These are phyloP conservation scores for Pyrus communis DNA, from an alignment of 306 rosid species.

Conservation along the genomic window DNA sequence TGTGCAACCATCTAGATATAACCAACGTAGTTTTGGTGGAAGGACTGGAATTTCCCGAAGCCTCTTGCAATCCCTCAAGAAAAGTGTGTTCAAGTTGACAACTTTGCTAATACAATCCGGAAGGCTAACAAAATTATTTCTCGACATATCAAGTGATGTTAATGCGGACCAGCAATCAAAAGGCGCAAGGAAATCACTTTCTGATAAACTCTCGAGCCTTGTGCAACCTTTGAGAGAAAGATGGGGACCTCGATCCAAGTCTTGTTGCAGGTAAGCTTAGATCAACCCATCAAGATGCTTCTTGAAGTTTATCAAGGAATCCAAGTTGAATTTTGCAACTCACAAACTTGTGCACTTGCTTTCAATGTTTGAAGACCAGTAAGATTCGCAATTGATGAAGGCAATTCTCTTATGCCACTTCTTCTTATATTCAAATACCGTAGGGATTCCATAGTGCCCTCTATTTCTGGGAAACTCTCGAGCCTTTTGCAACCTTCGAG, in stretches of 20 bases:
- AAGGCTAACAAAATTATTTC: no score
- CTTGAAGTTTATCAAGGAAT: not conserved
- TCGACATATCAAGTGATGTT: not conserved
- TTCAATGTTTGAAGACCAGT: no score
- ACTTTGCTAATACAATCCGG: not conserved
- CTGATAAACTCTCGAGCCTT: not conserved
- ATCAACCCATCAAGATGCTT: accelerated
- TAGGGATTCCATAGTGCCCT: no score
- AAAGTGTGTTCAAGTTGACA: not conserved
- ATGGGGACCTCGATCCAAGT: not conserved
- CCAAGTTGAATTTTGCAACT: no score
- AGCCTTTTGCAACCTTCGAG: no score
- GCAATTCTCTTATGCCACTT: not conserved
- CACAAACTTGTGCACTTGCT: no score
- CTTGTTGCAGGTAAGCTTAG: not conserved
- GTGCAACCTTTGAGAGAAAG: no score
- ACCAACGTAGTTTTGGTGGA: not conserved
- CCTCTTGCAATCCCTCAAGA: not conserved
- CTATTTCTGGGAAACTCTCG: not conserved
- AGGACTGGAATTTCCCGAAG: not conserved
- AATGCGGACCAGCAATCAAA: not conserved
- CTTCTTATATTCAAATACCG: no score
- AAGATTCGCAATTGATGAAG: no score
- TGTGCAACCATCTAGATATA: no score
- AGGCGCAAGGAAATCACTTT: not conserved